Conservation (phyloP, 2,329 filamentous ascomycete genomes). For the Alternaria ventricosa region DNA sequence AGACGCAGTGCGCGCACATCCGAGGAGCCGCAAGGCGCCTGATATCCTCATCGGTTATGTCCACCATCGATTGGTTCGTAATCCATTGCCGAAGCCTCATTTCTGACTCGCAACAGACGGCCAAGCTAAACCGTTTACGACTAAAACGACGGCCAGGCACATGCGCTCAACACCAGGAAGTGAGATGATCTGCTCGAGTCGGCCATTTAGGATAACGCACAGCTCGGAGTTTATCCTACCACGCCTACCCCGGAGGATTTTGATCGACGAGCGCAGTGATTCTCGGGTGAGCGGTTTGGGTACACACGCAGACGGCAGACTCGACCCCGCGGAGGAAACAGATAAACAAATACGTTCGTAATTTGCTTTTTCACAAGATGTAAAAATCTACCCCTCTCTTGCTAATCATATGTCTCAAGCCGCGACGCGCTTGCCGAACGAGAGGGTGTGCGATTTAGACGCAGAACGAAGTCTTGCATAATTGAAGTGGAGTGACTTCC, state of each 20-base stretch:
- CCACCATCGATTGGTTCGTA: not conserved
- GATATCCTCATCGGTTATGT: not conserved
- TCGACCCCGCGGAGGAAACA: not conserved
- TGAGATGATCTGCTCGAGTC: not conserved
- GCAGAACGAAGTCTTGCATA: not conserved
- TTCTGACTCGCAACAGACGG: conserved; percentile 2
- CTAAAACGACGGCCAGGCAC: not conserved
- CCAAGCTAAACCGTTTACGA: not conserved
- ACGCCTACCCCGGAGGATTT: not conserved
- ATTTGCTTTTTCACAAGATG: not conserved
- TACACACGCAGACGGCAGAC: not conserved
- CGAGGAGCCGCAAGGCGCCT: not conserved
- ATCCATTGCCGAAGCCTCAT: not conserved
- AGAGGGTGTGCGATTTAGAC: not conserved
- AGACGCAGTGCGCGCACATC: not conserved
- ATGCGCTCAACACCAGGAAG: not conserved
- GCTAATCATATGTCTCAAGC: not conserved
- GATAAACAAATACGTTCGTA: not conserved
- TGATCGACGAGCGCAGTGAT: not conserved
- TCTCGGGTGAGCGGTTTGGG: not conserved
- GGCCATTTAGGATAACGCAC: not conserved
- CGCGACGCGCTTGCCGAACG: not conserved
- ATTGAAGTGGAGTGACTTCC: conserved; percentile 1
- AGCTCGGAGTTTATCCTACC: not conserved
- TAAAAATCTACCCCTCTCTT: not conserved